These are phyloP conservation scores for Umbilicaria muhlenbergii DNA, from an alignment of 495 filamentous ascomycete species.

Conservation along the genomic window DNA sequence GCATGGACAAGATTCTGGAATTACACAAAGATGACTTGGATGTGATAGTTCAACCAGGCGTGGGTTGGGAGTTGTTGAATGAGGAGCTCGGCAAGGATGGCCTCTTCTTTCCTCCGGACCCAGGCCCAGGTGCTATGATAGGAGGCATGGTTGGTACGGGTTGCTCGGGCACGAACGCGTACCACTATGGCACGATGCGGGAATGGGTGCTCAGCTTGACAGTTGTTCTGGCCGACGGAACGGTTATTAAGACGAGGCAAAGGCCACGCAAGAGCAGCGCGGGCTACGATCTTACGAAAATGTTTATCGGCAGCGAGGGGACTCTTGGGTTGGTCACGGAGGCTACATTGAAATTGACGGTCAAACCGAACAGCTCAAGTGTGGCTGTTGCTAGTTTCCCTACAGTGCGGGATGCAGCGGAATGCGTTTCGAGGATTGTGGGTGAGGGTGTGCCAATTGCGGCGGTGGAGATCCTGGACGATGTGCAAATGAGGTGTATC, in stretches of 20 bases:
- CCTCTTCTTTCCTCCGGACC: constrained; percentile 74
- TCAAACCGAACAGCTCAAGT: constrained; percentile 53
- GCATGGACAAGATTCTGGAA: constrained; percentile 58
- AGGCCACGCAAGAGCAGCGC: constrained; percentile 66
- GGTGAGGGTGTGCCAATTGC: constrained; percentile 58
- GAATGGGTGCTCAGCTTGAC: constrained; percentile 77
- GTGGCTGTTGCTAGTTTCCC: constrained; percentile 68
- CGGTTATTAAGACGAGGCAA: constrained; percentile 59
- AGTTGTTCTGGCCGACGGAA: constrained; percentile 65
- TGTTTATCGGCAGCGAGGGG: constrained; percentile 67
- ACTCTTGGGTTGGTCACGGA: constrained; percentile 68
- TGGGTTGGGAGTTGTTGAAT: constrained; percentile 68
- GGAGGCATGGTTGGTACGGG: constrained; percentile 70
- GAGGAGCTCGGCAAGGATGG: constrained; percentile 49
- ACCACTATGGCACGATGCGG: constrained; percentile 73
- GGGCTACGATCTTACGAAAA: constrained; percentile 62
- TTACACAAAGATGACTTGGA: constrained; percentile 65
- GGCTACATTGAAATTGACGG: constrained; percentile 56
- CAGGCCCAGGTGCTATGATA: constrained; percentile 52
- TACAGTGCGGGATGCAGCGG: constrained; percentile 54
- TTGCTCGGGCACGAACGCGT: constrained; percentile 68
- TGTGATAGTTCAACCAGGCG: constrained; percentile 65
- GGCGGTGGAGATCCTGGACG: constrained; percentile 73
- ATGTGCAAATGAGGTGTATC: constrained; percentile 67
- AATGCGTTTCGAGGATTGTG: constrained; percentile 53